Evolutionary conservation across 1,139 yeast genomes (phyloP).

Genomic region (Candida pseudocylindracea): DNA sequence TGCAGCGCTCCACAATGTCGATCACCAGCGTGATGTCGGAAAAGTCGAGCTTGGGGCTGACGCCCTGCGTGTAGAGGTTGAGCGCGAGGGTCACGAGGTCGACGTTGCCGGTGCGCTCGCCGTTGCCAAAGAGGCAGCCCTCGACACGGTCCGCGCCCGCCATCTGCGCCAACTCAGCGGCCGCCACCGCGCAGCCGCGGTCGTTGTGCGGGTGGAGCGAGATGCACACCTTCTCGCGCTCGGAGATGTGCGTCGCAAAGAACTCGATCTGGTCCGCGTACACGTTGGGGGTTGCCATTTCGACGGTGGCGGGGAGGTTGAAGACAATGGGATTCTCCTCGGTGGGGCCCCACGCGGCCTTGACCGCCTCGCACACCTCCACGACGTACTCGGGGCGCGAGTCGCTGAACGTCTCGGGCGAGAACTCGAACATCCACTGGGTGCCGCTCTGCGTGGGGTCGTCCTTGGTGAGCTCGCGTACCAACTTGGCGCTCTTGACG

Average conservation of each 20-base stretch:
- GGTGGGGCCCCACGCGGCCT: constrained; percentile 1
- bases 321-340: constrained; percentile 1
- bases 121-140: constrained; percentile 1
- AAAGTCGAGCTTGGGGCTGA: constrained; percentile 1
- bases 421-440: constrained; percentile 1
- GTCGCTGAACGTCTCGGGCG: constrained; percentile 1
- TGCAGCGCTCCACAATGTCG: constrained; percentile 1
- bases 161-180: constrained; percentile 1
- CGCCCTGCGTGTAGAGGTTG: constrained; percentile 1
- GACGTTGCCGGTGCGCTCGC: constrained; percentile 1
- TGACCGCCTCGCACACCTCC: constrained; percentile 1
- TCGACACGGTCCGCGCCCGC: constrained; percentile 1
- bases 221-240: constrained; percentile 1
- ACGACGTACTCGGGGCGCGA: background rate
- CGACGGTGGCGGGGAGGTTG: constrained; percentile 1
- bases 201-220: constrained; percentile 1
- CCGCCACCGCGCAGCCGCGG: constrained; percentile 1
- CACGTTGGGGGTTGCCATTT: constrained; percentile 1
- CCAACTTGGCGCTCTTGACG: background rate
- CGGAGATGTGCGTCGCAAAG: background rate
- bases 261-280: constrained; percentile 1
- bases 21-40: constrained; percentile 1
- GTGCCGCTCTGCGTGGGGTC: background rate
- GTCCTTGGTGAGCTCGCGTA: background rate
- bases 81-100: constrained; percentile 1